Evolutionary conservation across 73 alveolate genomes (phyloP), one percentile per base, ranked within the genome.

Genomic region (Halteria grandinella): DNA sequence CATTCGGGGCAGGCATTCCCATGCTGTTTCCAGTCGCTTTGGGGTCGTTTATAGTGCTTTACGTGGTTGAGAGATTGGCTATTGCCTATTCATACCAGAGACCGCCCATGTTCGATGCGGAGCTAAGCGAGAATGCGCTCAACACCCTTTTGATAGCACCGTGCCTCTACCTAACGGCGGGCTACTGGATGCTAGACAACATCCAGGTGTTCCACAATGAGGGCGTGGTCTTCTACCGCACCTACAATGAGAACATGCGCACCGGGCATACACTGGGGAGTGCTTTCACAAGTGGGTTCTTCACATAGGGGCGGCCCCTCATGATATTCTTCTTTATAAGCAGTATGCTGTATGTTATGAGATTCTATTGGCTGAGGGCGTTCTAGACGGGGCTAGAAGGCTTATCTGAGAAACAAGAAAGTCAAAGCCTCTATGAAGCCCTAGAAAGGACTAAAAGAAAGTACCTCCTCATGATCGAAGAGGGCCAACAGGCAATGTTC

Each of bases 71-170:
- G 48, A 70, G 63, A 70, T 20, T 70, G 2, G 2, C 50, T 47
- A 62, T 70, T 11, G 55, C 55, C 40, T 70, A 70, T 49, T 70
- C 60, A 21, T 70, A 70, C 48, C 47, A 31, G 43, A 20, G 17
- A 31, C 83, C 83, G 14, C 83, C 83, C 1, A 70, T 70, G 83
- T 50, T 41, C 43, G 83, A 70, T 70, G 83, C 21, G 40, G 50
- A 53, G 8, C 31, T 70, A 4, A 48, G 37, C 41, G 50, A 62
- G 25, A 14, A 11, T 11, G 32, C 57, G 0, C 20, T 70, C 8
- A 70, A 50, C 17, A 70, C 50, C 6, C 58, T 70, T n/a, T 44
- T 49, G 14, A 49, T 12, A 31, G 70, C 83, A 29, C 69, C 83
- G 1, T 6, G 47, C 1, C 58, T 70, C 1, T 49, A 70, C 43